These are phyloP conservation scores for Venturia pyrina DNA, from an alignment of 2,329 filamentous ascomycete genomes.

Conservation along the genomic window DNA sequence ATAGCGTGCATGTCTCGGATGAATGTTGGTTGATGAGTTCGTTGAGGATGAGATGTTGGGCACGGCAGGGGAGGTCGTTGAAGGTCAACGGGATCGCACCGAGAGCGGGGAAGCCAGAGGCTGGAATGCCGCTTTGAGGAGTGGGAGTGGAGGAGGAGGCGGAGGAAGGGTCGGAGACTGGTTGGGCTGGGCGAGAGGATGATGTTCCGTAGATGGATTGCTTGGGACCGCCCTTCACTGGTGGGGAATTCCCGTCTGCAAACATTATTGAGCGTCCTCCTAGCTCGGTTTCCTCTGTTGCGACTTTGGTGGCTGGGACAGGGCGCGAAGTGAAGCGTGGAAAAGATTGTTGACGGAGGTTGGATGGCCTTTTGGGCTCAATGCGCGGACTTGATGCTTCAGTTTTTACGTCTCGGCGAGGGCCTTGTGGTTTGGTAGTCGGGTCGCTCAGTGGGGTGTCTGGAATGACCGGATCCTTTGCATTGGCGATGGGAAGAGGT, in stretches of 20 bases:
- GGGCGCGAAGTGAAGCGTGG: slow-evolving; percentile 63
- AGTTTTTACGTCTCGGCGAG: not conserved
- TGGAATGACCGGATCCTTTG: not conserved
- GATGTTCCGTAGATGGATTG: not conserved
- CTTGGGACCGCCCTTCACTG: not conserved
- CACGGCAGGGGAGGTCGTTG: slow-evolving; percentile 75
- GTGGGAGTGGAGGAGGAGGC: not conserved
- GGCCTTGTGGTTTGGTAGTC: not conserved
- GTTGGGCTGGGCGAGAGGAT: not conserved
- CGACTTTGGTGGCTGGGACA: slow-evolving; percentile 59
- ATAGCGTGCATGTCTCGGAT: slow-evolving; percentile 61
- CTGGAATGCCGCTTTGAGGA: slow-evolving; percentile 14
- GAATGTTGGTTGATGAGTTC: slow-evolving; percentile 55
- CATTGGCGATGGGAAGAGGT: not conserved
- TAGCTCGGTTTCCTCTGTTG: slow-evolving; percentile 42
- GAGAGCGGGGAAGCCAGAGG: slow-evolving; percentile 43
- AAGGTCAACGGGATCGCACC: slow-evolving; percentile 64
- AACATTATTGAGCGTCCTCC: slow-evolving; percentile 68
- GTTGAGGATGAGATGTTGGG: slow-evolving; percentile 79
- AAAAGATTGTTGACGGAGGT: slow-evolving; percentile 46
- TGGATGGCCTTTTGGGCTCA: slow-evolving; percentile 31
- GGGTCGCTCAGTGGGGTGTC: not conserved
- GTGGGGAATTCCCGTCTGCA: slow-evolving; percentile 34
- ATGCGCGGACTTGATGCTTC: not conserved
- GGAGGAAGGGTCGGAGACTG: not conserved